Conservation (phyloP, 495 filamentous ascomycete genomes). For the Niebla homalea region DNA sequence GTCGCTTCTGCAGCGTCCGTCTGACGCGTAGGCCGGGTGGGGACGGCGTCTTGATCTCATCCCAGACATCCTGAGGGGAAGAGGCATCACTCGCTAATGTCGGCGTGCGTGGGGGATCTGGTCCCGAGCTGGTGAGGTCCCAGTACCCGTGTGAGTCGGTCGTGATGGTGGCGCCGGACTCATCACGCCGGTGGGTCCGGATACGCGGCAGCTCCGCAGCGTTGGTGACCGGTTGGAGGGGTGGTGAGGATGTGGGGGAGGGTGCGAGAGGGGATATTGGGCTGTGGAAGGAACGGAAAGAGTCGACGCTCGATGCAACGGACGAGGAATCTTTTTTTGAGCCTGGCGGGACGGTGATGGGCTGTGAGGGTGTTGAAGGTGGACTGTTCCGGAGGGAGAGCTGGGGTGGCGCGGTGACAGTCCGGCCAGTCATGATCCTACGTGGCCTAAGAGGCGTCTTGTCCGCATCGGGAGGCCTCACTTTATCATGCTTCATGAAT, state of each 20-base stretch:
- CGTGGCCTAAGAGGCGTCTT: conserved; percentile 15
- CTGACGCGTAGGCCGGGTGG: conserved; percentile 38
- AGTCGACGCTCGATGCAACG: conserved; percentile 44
- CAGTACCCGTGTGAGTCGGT: conserved; percentile 20
- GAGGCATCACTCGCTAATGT: conserved; percentile 19
- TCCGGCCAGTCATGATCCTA: conserved; percentile 20
- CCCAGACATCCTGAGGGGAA: conserved; percentile 19
- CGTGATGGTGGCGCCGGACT: conserved; percentile 31
- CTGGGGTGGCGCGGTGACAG: conserved; percentile 33
- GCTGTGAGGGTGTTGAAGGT: conserved; percentile 9
- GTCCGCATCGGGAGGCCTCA: not conserved
- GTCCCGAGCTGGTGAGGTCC: conserved; percentile 18
- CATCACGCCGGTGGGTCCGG: conserved; percentile 23
- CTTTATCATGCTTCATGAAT: not conserved
- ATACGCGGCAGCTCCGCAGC: conserved; percentile 3
- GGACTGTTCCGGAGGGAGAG: conserved; percentile 29
- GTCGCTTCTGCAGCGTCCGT: conserved; percentile 39
- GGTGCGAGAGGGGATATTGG: conserved; percentile 31
- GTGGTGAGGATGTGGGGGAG: conserved; percentile 35
- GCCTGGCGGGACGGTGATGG: conserved; percentile 5
- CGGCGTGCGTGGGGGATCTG: conserved; percentile 15
- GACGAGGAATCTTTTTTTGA: conserved; percentile 24
- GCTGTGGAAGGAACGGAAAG: conserved; percentile 49
- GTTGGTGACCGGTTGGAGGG: conserved; percentile 14
- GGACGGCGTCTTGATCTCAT: conserved; percentile 28